Base-by-base conservation (phyloP, 2,329 filamentous ascomycete genomes). In the Hypoxylon sp. region DNA sequence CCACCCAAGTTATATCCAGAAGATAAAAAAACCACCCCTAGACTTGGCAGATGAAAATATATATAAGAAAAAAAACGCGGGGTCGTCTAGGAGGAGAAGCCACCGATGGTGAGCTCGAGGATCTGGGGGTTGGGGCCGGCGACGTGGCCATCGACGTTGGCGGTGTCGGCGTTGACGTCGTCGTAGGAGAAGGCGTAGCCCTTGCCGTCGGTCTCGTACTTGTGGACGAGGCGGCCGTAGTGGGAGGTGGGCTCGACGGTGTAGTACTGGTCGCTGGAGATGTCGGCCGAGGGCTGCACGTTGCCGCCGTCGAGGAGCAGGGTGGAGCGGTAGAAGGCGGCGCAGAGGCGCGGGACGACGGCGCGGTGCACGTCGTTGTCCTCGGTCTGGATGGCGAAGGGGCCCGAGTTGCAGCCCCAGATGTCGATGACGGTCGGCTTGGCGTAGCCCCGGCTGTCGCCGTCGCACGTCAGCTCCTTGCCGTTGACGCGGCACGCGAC, bases 111-210 rank as follows among this genome's bases (percentile, higher is more conserved):
- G 40, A 83, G 71, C 4, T 75, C 77, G 52, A 83, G 79, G 10
- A 81, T 38, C 13, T 67, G 62, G 0, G 82, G 81, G 60, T 76
- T 75, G 1, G 74, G 70, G 21, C 77, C 79, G 48, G 81, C 75
- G 31, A 84, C 75, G 24, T 79, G 79, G 2, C 83, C 83, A 3
- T 78, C 79, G 48, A 83, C 81, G 68, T 88, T 83, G 61, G 79
- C 74, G 23, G 80, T 83, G 57, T 79, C 76, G 0, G 85, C 81
- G 51, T 84, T 83, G 15, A 90, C 87, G 68, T 90, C 87, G 66
- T 90, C 87, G 64, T 88, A 90, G 0, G 87, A 79, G 67, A 89
- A 90, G 0, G 84, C 82, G 68, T 90, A 90, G 0, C 87, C 87
- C 40, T 78, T 75, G 1, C 81, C 80, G 69, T 88, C 85, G 3